phyloP scores from a whole-genome alignment of 2,329 filamentous ascomycete species.

The Graphilbum fragrans region DNA sequence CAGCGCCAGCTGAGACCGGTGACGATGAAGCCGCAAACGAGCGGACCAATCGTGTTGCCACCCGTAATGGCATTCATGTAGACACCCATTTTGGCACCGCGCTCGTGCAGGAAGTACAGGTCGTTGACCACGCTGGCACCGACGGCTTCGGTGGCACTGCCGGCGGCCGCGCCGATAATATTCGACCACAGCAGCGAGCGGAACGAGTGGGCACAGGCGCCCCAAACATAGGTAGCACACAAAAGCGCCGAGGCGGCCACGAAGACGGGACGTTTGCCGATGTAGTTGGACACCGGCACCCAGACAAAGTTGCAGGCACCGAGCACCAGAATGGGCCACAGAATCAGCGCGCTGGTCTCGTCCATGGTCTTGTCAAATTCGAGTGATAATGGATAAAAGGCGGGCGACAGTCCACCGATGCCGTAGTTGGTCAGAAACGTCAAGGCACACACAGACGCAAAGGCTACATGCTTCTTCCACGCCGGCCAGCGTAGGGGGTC shows the following conservation, averaged over 20 bases:
- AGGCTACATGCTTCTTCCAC: too few relatives aligned
- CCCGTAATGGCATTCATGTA: constrained; percentile 19
- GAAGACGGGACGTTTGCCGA: constrained; percentile 33
- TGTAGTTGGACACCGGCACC: constrained; percentile 32
- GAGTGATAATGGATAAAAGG: too few relatives aligned
- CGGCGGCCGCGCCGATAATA: constrained; percentile 30
- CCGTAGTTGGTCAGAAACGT: too few relatives aligned
- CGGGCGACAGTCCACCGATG: too few relatives aligned
- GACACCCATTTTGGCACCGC: constrained; percentile 18
- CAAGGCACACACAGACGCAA: too few relatives aligned
- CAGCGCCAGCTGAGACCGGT: constrained; percentile 18
- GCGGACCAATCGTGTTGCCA: constrained; percentile 18
- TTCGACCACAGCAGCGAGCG: constrained; percentile 29
- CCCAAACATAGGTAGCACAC: constrained; percentile 27
- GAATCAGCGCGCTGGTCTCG: too few relatives aligned
- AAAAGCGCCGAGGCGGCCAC: constrained; percentile 27
- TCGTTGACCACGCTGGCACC: constrained; percentile 22
- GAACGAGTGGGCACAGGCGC: constrained; percentile 26
- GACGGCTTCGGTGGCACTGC: constrained; percentile 29
- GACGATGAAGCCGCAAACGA: constrained; percentile 19
- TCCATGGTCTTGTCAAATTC: too few relatives aligned
- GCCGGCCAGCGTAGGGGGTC: too few relatives aligned
- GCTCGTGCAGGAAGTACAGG: constrained; percentile 20
- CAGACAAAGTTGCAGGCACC: constrained; percentile 36
- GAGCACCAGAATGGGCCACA: constrained; percentile 29